These are phyloP conservation scores for Pezicula carpinea DNA, from an alignment of 2,329 filamentous ascomycete species.

Conservation along the genomic window DNA sequence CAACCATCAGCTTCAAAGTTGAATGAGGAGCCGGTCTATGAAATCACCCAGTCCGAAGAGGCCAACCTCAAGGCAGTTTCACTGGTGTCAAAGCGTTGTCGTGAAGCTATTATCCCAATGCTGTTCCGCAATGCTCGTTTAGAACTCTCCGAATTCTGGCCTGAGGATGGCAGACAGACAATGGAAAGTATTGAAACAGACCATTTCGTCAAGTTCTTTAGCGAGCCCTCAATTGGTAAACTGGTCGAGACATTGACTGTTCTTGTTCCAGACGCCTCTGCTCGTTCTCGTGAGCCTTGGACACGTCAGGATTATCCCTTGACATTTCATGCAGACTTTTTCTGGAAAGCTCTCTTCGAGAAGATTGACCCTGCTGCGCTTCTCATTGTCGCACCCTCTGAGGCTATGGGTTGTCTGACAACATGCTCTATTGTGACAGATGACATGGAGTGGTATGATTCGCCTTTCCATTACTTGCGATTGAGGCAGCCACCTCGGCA, in stretches of 20 bases:
- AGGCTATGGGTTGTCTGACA: conserved; percentile 56
- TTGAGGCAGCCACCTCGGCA: conserved; percentile 26
- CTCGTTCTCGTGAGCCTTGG: neutral
- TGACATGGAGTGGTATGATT: conserved; percentile 49
- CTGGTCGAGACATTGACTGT: conserved; percentile 44
- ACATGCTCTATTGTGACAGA: conserved; percentile 51
- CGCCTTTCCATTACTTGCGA: conserved; percentile 56
- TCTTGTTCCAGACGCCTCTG: conserved; percentile 29
- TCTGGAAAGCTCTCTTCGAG: conserved; percentile 53
- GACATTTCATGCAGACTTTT: conserved; percentile 15
- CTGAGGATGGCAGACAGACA: conserved; percentile 9
- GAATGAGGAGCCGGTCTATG: conserved; percentile 42
- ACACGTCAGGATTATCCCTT: conserved; percentile 8
- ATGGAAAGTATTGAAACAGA: conserved; percentile 10
- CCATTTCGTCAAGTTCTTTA: conserved; percentile 33
- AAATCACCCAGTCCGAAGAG: conserved; percentile 34
- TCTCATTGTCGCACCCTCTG: conserved; percentile 56
- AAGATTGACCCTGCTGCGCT: conserved; percentile 48
- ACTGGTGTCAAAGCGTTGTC: conserved; percentile 48
- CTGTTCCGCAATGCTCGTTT: conserved; percentile 53
- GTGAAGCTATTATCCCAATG: conserved; percentile 42
- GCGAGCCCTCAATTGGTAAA: conserved; percentile 24
- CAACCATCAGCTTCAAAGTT: conserved; percentile 45
- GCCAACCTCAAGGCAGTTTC: conserved; percentile 52
- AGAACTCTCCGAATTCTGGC: conserved; percentile 28